These are phyloP conservation scores for Pichia heedii DNA, from an alignment of 805 yeast genomes.

Conservation along the genomic window DNA sequence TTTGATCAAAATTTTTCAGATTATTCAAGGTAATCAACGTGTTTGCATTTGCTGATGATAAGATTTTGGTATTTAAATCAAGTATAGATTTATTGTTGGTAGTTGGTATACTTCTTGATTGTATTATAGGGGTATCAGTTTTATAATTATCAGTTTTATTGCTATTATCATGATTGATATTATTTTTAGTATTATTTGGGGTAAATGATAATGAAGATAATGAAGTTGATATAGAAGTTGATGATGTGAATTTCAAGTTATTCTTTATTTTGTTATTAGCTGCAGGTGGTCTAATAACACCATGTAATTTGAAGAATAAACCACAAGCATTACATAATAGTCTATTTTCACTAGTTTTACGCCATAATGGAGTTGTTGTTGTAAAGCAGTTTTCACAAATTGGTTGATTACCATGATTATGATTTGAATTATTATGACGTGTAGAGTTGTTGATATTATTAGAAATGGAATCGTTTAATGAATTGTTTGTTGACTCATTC, in stretches of 20 bases:
- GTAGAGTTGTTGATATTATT: not conserved
- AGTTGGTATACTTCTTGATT: no score
- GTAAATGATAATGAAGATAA: no score
- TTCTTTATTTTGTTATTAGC: not conserved
- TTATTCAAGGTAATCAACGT: not conserved
- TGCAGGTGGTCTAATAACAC: constrained; percentile 32
- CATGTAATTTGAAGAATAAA: constrained; percentile 78
- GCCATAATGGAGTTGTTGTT: constrained; percentile 89
- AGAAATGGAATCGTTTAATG: constrained; percentile 6
- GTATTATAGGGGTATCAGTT: no score
- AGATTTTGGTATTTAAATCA: no score
- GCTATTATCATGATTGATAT: not conserved
- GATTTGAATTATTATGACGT: no score
- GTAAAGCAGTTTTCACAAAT: constrained; percentile 81
- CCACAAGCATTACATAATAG: constrained; percentile 94
- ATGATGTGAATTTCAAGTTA: not conserved
- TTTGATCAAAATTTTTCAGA: not conserved
- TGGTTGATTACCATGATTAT: constrained; percentile 22
- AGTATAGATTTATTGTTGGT: not conserved
- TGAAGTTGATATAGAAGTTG: no score
- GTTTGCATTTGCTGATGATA: not conserved
- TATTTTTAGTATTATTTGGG: constrained; percentile 1
- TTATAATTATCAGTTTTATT: not conserved
- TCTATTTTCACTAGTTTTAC: constrained; percentile 70
- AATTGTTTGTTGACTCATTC: constrained; percentile 4